Evolutionary conservation across 352 stramenopile genomes (phyloP).

Genomic region (Aphanomyces stellatus): DNA sequence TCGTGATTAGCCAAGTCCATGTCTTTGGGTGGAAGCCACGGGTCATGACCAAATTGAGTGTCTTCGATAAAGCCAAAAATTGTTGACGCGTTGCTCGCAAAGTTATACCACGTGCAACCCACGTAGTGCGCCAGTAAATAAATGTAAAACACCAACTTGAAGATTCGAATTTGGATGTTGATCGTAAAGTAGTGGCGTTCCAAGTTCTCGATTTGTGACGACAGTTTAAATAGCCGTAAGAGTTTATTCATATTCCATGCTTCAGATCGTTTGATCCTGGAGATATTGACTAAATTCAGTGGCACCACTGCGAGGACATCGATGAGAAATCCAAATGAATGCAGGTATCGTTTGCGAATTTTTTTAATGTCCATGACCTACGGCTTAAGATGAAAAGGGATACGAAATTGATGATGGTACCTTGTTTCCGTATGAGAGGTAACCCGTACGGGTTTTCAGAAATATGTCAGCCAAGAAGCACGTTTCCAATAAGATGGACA

Average conservation of each 20-base stretch:
- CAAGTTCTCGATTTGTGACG: conserved; percentile 13
- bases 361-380: conserved; percentile 39
- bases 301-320: conserved; percentile 37
- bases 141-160: conserved; percentile 22
- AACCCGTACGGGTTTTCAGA: conserved; percentile 41
- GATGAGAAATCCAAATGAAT: conserved; percentile 28
- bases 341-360: conserved; percentile 35
- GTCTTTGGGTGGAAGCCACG: conserved; percentile 5
- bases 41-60: conserved; percentile 12
- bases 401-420: neutral
- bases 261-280: conserved; percentile 24
- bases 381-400: neutral
- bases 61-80: conserved; percentile 11
- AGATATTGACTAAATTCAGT: conserved; percentile 34
- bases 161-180: conserved; percentile 20
- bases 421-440: conserved; percentile 62
- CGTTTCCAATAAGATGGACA: conserved; percentile 36
- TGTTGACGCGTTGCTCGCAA: conserved; percentile 19
- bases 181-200: conserved; percentile 17
- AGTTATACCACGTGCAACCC: conserved; percentile 21
- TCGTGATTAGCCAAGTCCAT: conserved; percentile 6
- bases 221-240: conserved; percentile 13
- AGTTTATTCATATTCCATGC: conserved; percentile 26
- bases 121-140: conserved; percentile 19
- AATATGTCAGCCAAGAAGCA: conserved; percentile 44